These are phyloP conservation scores for Clitoria ternatea DNA, from an alignment of 306 rosid species.

Conservation along the genomic window DNA sequence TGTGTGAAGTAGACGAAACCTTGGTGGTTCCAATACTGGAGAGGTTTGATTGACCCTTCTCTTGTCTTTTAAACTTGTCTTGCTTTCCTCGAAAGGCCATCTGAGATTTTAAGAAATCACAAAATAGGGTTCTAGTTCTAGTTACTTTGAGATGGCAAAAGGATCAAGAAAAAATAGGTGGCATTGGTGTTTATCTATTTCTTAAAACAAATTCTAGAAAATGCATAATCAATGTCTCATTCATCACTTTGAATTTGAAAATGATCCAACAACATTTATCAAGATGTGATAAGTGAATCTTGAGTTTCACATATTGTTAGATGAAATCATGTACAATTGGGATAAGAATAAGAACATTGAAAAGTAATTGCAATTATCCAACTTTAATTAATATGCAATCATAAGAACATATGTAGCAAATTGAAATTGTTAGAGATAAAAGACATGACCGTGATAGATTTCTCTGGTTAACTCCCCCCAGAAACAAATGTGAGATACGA, in stretches of 20 bases:
- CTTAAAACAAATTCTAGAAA: background rate
- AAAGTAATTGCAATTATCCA: background rate
- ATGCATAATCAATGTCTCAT: background rate
- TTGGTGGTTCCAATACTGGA: conserved; percentile 52
- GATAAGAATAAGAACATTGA: background rate
- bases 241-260: background rate
- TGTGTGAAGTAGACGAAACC: conserved; percentile 15
- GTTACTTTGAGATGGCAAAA: background rate
- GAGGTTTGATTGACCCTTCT: conserved; percentile 55
- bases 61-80: conserved; percentile 63
- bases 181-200: background rate
- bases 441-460: background rate
- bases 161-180: background rate
- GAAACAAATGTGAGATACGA: background rate
- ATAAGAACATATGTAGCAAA: background rate
- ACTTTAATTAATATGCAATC: background rate
- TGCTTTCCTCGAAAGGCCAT: conserved; percentile 64
- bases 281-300: background rate
- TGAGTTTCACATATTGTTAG: background rate
- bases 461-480: background rate
- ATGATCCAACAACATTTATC: background rate
- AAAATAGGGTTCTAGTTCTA: background rate
- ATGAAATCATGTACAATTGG: background rate
- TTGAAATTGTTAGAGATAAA: background rate
- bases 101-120: conserved; percentile 7